Percentiles rank a stretch among this genome's conserved stretches.
phyloP scores from a whole-genome alignment of 1,284 basidiomycete genomes.

The Gymnopus androsaceus region DNA sequence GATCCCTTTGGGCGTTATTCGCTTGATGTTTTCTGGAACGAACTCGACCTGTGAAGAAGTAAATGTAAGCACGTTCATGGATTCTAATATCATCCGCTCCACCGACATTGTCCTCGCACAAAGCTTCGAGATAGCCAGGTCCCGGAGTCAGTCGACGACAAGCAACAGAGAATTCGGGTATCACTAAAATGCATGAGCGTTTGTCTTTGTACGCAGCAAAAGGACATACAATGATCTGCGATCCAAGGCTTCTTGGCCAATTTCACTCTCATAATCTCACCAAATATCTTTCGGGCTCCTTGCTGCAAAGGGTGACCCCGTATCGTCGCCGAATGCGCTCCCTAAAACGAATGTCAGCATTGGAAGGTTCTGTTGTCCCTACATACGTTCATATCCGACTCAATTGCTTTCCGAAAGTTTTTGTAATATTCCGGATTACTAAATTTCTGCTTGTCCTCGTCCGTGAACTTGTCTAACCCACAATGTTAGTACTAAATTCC shows the following conservation, averaged over 20 bases:
- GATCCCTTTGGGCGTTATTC: conserved; percentile 54
- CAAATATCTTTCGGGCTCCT: conserved; percentile 41
- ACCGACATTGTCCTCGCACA: conserved; percentile 59
- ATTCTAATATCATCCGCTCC: neutral
- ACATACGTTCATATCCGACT: conserved; percentile 54
- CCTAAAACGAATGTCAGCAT: conserved; percentile 31
- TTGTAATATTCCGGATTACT: conserved; percentile 51
- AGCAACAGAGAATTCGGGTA: conserved; percentile 58
- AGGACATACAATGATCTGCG: conserved; percentile 49
- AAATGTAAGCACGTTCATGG: neutral
- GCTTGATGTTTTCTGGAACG: conserved; percentile 48
- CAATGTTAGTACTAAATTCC: neutral
- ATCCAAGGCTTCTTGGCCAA: conserved; percentile 61
- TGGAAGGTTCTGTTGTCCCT: neutral
- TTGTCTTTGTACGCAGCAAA: neutral
- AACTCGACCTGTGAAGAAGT: conserved; percentile 51
- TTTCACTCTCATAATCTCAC: conserved; percentile 49
- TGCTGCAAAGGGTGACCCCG: conserved; percentile 45
- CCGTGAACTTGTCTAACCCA: conserved; percentile 49
- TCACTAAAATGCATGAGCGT: conserved; percentile 36
- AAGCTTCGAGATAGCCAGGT: conserved; percentile 64
- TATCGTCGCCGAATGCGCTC: conserved; percentile 46
- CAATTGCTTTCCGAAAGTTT: conserved; percentile 51
- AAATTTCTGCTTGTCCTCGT: conserved; percentile 53
- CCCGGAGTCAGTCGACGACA: conserved; percentile 66